A percentile compares a stretch with the other conserved stretches of the same genome.
These are phyloP conservation scores for Acrocalymma vagum DNA, from an alignment of 2,329 filamentous ascomycete genomes.

Conservation along the genomic window DNA sequence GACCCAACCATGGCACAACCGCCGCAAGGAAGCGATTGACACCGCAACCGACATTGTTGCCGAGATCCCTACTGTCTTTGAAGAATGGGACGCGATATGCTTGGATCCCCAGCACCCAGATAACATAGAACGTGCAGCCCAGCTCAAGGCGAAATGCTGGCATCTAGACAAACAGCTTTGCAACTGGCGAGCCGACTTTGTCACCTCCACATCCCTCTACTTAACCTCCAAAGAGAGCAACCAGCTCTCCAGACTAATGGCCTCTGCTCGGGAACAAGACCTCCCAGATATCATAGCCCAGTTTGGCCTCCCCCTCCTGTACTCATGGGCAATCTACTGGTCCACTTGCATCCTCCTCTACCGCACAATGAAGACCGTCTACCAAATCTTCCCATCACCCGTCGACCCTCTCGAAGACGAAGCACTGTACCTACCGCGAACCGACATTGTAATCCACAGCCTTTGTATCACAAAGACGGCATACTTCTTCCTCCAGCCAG, in stretches of 20 bases:
- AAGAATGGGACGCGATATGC: constrained; percentile 14
- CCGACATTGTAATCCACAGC: constrained; percentile 7
- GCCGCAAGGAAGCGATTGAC: constrained; percentile 10
- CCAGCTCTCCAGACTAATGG: neutral
- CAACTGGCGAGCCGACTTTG: constrained; percentile 13
- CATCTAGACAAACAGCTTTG: constrained; percentile 8
- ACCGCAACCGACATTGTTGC: constrained; percentile 14
- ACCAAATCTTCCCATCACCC: constrained; percentile 4
- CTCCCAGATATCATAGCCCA: constrained; percentile 11
- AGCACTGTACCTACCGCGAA: neutral
- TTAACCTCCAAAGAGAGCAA: neutral
- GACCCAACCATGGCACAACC: constrained; percentile 15
- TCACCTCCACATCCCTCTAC: neutral
- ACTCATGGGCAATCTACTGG: constrained; percentile 21
- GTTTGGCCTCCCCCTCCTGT: constrained; percentile 6
- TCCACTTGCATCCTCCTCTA: constrained; percentile 11
- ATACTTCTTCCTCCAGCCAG: constrained; percentile 9
- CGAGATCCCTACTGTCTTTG: constrained; percentile 10
- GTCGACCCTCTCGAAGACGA: neutral
- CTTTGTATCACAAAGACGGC: constrained; percentile 12
- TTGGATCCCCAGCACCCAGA: neutral
- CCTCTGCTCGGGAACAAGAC: constrained; percentile 6
- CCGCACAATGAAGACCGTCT: constrained; percentile 3
- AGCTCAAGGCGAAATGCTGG: constrained; percentile 8
- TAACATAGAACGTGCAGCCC: neutral